Evolutionary conservation across 805 yeast species (phyloP).

Genomic region (Wickerhamiella domercqiae): DNA sequence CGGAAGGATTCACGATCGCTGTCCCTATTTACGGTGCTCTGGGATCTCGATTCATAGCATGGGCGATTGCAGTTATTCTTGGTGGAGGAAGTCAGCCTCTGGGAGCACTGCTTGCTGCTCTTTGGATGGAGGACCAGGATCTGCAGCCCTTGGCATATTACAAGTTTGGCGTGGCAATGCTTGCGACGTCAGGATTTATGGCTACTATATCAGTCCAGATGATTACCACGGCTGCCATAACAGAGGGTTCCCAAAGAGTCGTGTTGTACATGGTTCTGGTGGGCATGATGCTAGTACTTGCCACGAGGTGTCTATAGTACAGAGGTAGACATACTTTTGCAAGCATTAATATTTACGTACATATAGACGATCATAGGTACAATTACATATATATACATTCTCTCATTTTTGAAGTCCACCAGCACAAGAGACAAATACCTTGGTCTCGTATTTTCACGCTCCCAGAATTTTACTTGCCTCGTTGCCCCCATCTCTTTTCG

Average conservation of each 20-base stretch:
- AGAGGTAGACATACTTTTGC: too few relatives aligned
- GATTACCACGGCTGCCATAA: conserved; percentile 68
- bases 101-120: conserved; percentile 65
- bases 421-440: too few relatives aligned
- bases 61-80: conserved; percentile 45
- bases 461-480: too few relatives aligned
- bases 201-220: conserved; percentile 69
- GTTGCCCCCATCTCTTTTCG: too few relatives aligned
- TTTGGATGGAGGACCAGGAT: conserved; percentile 29
- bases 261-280: conserved; percentile 44
- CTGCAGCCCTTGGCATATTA: conserved; percentile 23
- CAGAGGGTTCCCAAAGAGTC: conserved; percentile 52
- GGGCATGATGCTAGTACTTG: conserved; percentile 31
- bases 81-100: conserved; percentile 82
- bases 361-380: too few relatives aligned
- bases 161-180: conserved; percentile 48
- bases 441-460: too few relatives aligned
- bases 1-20: conserved; percentile 91
- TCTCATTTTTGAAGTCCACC: too few relatives aligned
- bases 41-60: conserved; percentile 43
- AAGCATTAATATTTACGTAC: too few relatives aligned
- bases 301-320: conserved; percentile 9
- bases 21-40: conserved; percentile 75
- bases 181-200: conserved; percentile 71
- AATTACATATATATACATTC: too few relatives aligned